Evolutionary conservation across 164 flowering plant genomes (phyloP), one percentile per base, ranked within the genome.

Genomic region (Malania oleifera): DNA sequence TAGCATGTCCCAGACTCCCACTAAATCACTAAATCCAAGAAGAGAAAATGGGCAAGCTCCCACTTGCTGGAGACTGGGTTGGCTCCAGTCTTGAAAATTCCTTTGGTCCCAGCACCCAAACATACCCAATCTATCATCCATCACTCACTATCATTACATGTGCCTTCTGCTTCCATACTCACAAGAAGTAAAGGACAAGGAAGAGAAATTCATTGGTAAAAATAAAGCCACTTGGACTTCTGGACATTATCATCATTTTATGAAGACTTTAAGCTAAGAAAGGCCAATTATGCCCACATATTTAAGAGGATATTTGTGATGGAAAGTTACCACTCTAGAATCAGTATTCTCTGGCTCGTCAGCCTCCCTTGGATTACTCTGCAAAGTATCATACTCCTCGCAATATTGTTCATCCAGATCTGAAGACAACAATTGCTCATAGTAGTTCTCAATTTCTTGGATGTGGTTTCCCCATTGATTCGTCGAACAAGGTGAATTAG

Each of bases 361-460:
- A 13, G 38, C 47, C 40, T 72, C 69, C 1, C 2, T 12, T 26
- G 67, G 63, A 66, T 59, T 45, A 12, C 17, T 15, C 31, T 4
- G 23, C 11, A 24, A 25, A 4, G 20, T 23, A 2, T 40, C 68
- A 40, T 61, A 39, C 38, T 65, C 77, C 34, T 64, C 56, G 14
- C 11, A 4, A 10, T 37, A 61, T 12, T 67, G 68, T 23, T 66
- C 69, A 10, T 66, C 73, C 51, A 45, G 49, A 44, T 66, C 68
- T 19, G 59, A 59, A 40, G 69, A 54, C 39, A 49, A 17, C 73
- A 83, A 34, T 18, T 74, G 65, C 50, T 79, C 66, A 28, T 70
- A 69, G 52, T 84, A 82, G 12, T 54, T 67, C 10, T 87, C 86
- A 8, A 79, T 69, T 31, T 82, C 85, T 39, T 60, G 51, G 1